Evolutionary conservation across 2,329 filamentous ascomycete genomes (phyloP), one percentile per base, ranked within the genome.

Genomic region (Periconia sp.): DNA sequence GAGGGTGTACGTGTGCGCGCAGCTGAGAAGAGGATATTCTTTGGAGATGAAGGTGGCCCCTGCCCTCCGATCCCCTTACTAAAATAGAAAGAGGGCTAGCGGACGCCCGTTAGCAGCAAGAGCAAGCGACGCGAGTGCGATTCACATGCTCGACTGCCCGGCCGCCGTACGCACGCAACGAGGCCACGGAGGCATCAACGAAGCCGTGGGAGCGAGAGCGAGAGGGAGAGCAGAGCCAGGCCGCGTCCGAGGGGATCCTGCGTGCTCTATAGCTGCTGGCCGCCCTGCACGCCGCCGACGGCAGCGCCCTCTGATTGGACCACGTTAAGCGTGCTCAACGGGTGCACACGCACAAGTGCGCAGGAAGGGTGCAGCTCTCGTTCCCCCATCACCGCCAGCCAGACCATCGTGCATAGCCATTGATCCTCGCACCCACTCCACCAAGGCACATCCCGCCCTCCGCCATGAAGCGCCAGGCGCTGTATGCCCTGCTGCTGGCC

Each of bases 401-500:
- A 50, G 45, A 46, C 48, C 36, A 54, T 39, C 50, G 52, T 39
- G 39, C 30, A 11, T 25, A 15, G n/a, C n/a, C n/a, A n/a, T n/a
- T n/a, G n/a, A n/a, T n/a, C n/a, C n/a, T n/a, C n/a, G n/a, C n/a
- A 44, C 52, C 44, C 38, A 48, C 45, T 46, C 46, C 36, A 40
- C 48, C 44, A 36, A 40, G 36, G 42, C 42, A 40, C 40, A 46
- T 34, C 37, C 56, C 43, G 32, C 35, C 30, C 17, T 19, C 36
- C 43, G 84, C 73, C 57, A 95, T 95, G 89, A 91, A 81, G 80
- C 73, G 84, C 59, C 77, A 82, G 45, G 63, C 72, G 48, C 74
- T 85, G 57, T 74, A 88, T 59, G 79, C 86, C 39, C 63, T 92
- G 56, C 78, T 88, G 70, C 79, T 92, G 47, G 82, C 83, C 74